Percentiles rank a stretch among this genome's conserved stretches.
These are phyloP conservation scores for Starmerella sirachaensis DNA, from an alignment of 805 yeast genomes.

Conservation along the genomic window DNA sequence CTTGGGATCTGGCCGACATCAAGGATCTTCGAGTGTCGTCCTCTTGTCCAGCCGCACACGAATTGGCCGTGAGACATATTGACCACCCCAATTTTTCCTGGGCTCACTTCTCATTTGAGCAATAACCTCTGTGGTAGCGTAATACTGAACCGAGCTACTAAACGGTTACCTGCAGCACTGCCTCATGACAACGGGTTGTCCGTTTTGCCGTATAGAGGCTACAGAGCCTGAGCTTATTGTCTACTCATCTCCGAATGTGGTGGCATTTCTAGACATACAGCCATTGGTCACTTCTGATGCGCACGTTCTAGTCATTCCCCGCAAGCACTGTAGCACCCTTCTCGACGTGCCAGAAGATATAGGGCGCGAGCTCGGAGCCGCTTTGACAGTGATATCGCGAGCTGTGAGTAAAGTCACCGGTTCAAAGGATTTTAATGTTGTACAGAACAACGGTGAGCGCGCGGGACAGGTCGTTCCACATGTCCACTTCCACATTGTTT, in stretches of 20 bases:
- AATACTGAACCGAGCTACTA: too few relatives aligned
- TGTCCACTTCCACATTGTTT: conserved; percentile 82
- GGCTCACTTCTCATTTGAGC: too few relatives aligned
- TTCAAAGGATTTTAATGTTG: conserved; percentile 27
- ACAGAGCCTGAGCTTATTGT: conserved; percentile 21
- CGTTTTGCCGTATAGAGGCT: conserved; percentile 25
- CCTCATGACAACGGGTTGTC: too few relatives aligned
- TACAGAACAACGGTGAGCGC: conserved; percentile 56
- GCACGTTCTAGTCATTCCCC: conserved; percentile 29
- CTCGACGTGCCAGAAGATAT: conserved; percentile 23
- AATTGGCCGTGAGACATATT: too few relatives aligned
- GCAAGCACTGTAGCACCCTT: conserved; percentile 25
- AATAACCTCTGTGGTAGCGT: too few relatives aligned
- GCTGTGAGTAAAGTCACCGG: conserved; percentile 21
- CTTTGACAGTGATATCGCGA: conserved; percentile 23
- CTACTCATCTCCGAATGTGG: conserved; percentile 24
- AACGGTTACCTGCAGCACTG: too few relatives aligned
- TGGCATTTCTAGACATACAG: conserved; percentile 30
- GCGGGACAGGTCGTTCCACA: conserved; percentile 93
- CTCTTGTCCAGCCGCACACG: too few relatives aligned
- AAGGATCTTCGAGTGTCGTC: too few relatives aligned
- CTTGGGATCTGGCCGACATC: too few relatives aligned
- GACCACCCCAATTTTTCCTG: too few relatives aligned
- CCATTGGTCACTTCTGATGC: conserved; percentile 29
- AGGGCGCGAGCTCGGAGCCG: conserved; percentile 17